Percentiles rank a stretch among this genome's conserved stretches.
These are phyloP conservation scores for Fusarium sp. DNA, from an alignment of 2,329 filamentous ascomycete species.

Conservation along the genomic window DNA sequence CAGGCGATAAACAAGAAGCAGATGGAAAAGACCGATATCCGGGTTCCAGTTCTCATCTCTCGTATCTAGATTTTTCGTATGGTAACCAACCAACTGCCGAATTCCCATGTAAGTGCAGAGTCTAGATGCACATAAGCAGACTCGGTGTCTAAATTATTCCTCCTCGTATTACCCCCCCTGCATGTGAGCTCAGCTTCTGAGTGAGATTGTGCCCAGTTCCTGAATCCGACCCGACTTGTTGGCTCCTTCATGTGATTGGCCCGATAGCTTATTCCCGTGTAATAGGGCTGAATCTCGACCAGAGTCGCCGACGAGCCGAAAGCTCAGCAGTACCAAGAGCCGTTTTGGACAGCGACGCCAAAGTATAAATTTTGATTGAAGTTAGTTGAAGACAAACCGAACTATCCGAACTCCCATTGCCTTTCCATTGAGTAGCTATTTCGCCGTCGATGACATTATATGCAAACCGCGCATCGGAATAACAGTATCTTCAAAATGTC, in stretches of 20 bases:
- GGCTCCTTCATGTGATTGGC: slow-evolving; percentile 3
- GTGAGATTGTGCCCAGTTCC: neutral
- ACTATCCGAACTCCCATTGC: neutral
- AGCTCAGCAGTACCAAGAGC: neutral
- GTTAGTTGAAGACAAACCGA: neutral
- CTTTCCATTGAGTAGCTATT: neutral
- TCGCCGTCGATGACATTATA: neutral
- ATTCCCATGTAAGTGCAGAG: neutral
- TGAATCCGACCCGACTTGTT: neutral
- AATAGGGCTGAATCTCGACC: slow-evolving; percentile 27
- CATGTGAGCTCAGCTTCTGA: neutral
- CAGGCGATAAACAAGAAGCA: neutral
- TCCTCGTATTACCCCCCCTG: neutral
- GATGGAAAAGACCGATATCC: neutral
- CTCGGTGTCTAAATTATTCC: neutral
- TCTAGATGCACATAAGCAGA: neutral
- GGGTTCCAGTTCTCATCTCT: neutral
- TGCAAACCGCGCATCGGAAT: neutral
- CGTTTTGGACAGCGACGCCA: neutral
- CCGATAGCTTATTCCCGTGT: neutral
- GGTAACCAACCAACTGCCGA: neutral
- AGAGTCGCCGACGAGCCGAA: slow-evolving; percentile 28
- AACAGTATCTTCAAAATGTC: neutral
- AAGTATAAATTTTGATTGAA: neutral
- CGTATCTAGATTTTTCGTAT: neutral